A percentile compares a stretch with the other conserved stretches of the same genome.
Evolutionary conservation across 352 stramenopile genomes (phyloP).

Genomic region (Blastocystis sp.): DNA sequence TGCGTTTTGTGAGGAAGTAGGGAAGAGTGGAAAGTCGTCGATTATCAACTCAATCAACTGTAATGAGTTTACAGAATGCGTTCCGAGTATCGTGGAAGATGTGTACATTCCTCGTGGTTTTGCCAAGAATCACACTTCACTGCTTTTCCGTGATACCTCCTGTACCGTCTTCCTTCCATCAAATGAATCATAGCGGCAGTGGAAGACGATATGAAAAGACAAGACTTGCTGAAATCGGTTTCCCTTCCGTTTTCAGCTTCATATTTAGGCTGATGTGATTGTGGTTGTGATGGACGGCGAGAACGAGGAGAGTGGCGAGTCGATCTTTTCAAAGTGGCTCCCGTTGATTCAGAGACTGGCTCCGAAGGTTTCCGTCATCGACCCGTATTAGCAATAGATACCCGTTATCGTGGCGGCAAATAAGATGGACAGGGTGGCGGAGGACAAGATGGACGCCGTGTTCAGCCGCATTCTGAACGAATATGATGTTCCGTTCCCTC

Average conservation of each 20-base stretch:
- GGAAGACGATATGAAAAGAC: neutral
- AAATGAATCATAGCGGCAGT: neutral
- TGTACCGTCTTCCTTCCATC: neutral
- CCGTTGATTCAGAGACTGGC: neutral
- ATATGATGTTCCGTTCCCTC: neutral
- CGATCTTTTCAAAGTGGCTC: slow-evolving; percentile 35
- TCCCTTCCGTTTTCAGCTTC: neutral
- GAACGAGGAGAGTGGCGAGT: neutral
- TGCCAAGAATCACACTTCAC: slow-evolving; percentile 21
- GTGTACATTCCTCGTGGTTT: slow-evolving; percentile 24
- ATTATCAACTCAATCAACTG: slow-evolving; percentile 47
- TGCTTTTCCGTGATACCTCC: slow-evolving; percentile 13
- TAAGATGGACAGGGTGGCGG: slow-evolving; percentile 26
- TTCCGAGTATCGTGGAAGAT: slow-evolving; percentile 44
- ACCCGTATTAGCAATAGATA: neutral
- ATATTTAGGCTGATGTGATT: slow-evolving; percentile 43
- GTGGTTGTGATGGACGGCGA: slow-evolving; percentile 15
- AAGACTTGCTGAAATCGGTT: slow-evolving; percentile 14
- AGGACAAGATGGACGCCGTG: neutral
- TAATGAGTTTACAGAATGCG: slow-evolving; percentile 17
- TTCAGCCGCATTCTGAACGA: slow-evolving; percentile 5
- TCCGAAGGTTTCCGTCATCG: neutral
- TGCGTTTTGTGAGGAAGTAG: neutral
- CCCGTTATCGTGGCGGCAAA: slow-evolving; percentile 56
- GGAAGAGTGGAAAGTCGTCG: slow-evolving; percentile 40